Conservation (phyloP, 495 filamentous ascomycete genomes). For the Gamarada debralockiae region DNA sequence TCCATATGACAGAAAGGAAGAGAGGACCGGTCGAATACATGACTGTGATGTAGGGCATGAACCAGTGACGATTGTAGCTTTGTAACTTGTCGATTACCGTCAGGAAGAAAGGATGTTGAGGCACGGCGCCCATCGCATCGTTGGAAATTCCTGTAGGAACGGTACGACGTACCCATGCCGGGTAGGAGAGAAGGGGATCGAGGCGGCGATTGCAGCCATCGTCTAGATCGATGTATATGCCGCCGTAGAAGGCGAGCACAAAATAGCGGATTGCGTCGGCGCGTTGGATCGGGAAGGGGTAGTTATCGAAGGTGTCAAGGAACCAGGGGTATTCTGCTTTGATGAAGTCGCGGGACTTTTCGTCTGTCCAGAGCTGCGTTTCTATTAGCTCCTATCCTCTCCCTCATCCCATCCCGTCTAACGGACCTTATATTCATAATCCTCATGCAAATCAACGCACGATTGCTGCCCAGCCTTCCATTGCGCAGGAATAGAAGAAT, state of each 20-base stretch:
- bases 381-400: too few species aligned
- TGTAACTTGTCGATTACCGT: conserved; percentile 66
- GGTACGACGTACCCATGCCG: conserved; percentile 77
- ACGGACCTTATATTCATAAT: conserved; percentile 78
- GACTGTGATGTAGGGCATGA: conserved; percentile 81
- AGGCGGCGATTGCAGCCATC: conserved; percentile 83
- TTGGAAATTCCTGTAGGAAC: conserved; percentile 84
- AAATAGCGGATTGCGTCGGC: conserved; percentile 90
- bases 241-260: conserved; percentile 76
- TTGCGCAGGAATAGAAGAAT: conserved; percentile 63
- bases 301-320: conserved; percentile 75
- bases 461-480: conserved; percentile 71
- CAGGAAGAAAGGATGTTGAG: conserved; percentile 80
- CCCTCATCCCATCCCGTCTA: too few species aligned
- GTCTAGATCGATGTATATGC: conserved; percentile 87
- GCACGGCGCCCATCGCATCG: conserved; percentile 79
- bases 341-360: conserved; percentile 71
- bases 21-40: conserved; percentile 86
- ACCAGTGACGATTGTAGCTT: conserved; percentile 70
- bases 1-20: conserved; percentile 83
- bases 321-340: conserved; percentile 76
- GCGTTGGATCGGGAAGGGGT: conserved; percentile 78
- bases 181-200: conserved; percentile 76
- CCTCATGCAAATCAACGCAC: conserved; percentile 70
- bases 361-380: conserved; percentile 91